A percentile compares a stretch with the other conserved stretches of the same genome.
These are phyloP conservation scores for Calonectria pteridis DNA, from an alignment of 2,329 filamentous ascomycete genomes.

Conservation along the genomic window DNA sequence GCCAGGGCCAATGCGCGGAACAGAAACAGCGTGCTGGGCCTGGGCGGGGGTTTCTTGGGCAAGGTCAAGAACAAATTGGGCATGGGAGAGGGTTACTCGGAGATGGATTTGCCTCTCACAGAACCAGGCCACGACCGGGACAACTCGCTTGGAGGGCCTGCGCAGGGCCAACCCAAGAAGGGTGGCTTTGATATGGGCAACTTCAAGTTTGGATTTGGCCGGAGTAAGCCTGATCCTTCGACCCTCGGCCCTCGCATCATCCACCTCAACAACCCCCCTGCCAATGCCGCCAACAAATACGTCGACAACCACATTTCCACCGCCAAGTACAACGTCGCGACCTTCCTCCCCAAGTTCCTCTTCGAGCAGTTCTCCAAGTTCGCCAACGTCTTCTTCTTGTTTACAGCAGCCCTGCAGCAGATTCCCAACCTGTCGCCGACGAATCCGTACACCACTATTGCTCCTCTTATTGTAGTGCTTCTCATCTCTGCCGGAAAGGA, in stretches of 20 bases:
- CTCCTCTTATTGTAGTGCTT: conserved; percentile 89
- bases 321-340: conserved; percentile 94
- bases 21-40: conserved; percentile 87
- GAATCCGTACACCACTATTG: conserved; percentile 96
- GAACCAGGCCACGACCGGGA: conserved; percentile 69
- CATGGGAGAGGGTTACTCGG: conserved; percentile 89
- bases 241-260: conserved; percentile 93
- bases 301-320: conserved; percentile 98
- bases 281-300: conserved; percentile 90
- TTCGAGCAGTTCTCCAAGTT: conserved; percentile 99
- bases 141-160: conserved; percentile 55
- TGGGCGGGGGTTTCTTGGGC: conserved; percentile 90
- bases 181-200: conserved; percentile 73
- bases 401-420: conserved; percentile 94
- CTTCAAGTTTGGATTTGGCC: conserved; percentile 94
- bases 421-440: conserved; percentile 96
- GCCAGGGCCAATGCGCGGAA: conserved; percentile 71
- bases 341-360: conserved; percentile 96
- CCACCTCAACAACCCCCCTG: conserved; percentile 94
- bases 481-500: conserved; percentile 97
- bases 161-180: conserved; percentile 55
- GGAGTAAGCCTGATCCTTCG: conserved; percentile 87
- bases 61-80: conserved; percentile 91
- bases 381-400: conserved; percentile 99
- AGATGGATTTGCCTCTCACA: conserved; percentile 97